Base-by-base conservation (phyloP, 345 rosid genomes). In the Eucalyptus pumila region DNA sequence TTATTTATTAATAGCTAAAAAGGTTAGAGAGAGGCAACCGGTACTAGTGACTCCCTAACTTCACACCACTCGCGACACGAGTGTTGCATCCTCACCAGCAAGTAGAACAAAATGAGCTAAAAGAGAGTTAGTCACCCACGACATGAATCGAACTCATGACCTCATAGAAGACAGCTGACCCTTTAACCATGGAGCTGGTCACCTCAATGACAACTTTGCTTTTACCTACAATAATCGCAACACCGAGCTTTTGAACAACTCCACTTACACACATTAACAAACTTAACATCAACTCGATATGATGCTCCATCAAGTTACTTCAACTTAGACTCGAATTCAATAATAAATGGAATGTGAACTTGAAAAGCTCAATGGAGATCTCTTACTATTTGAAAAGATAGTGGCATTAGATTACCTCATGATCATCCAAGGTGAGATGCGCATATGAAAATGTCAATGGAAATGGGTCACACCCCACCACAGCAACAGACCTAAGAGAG, bases 61-160 rank as follows among this genome's bases (percentile, higher is more conserved):
- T 7, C 5, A 1, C 83, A 37, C 27, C 27, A 21, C 26, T 72
- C 0, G 1, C 2, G 9, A 19, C 8, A 6, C 8, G 4, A 2
- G 81, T 19, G 26, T 23, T 72, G 8, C 81, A 10, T 72, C 14
- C 26, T 37, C 45, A 5, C 44, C 4, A 19, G 45, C 45, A 72
- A 72, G 9, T 37, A 17, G 83, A 19, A 37, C 83, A 34, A 17
- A 6, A 21, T 2, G 47, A 17, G 2, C 27, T 72, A 34, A 37
- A 72, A 72, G 81, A 34, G 8, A 72, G 23, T n/a, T n/a, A n/a
- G n/a, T 72, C 14, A 5, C 14, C 8, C 26, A 2, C 15, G 0
- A 19, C 9, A 6, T 3, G 47, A 72, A 72, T 72, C 15, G 12
- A 72, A 37, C 47, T 72, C 44, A 2, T 17, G 24, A 69, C 24